phyloP scores from a whole-genome alignment of 257 asterid genomes.

The Solanum virginianum region DNA sequence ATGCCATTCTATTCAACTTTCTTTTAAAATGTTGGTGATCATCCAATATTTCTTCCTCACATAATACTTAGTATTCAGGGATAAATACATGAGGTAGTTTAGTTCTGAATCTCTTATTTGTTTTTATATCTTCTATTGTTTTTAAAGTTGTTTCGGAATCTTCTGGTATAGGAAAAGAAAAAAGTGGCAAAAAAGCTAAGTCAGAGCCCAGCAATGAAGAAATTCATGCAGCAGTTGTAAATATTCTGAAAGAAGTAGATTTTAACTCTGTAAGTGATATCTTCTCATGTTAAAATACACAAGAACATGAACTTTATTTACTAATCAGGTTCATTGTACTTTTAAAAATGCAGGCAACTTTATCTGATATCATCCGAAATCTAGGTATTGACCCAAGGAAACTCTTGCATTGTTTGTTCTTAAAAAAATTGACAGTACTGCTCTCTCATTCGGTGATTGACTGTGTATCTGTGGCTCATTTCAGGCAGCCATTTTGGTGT shows the following conservation, averaged over 20 bases:
- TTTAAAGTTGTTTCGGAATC: background rate
- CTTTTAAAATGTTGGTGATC: background rate
- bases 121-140: background rate
- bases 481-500: conserved; percentile 53
- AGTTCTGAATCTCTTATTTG: background rate
- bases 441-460: background rate
- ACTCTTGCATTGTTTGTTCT: background rate
- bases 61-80: background rate
- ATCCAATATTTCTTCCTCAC: background rate
- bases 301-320: background rate
- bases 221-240: conserved; percentile 47
- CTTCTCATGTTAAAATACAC: background rate
- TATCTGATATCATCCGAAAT: conserved; percentile 71
- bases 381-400: conserved; percentile 37
- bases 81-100: background rate
- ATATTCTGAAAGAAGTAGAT: conserved; percentile 77
- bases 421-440: background rate
- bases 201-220: conserved; percentile 63
- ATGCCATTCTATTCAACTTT: background rate
- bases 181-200: conserved; percentile 11
- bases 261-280: conserved; percentile 61
- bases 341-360: conserved; percentile 61
- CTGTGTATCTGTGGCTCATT: background rate
- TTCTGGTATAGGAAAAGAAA: conserved; percentile 28
- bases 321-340: background rate